Conservation (phyloP, 106 monocot genomes). For the Dioscorea dumetorum region DNA sequence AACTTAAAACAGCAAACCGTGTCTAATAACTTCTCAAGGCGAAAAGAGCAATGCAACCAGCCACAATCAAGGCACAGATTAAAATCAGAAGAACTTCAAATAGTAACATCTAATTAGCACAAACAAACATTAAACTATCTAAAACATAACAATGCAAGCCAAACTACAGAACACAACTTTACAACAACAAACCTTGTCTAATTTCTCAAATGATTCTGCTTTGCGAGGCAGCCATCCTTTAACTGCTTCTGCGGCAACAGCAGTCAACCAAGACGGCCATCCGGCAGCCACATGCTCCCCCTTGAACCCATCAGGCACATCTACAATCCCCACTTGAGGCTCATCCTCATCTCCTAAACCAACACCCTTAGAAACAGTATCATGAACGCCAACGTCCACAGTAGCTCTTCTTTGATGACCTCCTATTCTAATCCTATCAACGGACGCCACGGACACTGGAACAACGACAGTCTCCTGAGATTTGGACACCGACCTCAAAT, state of each 20-base stretch:
- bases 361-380: background rate
- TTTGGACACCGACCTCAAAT: constrained; percentile 1
- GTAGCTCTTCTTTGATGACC: constrained; percentile 24
- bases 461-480: constrained; percentile 7
- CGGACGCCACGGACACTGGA: constrained; percentile 13
- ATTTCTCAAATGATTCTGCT: constrained; percentile 52
- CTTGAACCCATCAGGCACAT: constrained; percentile 37
- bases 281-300: constrained; percentile 40
- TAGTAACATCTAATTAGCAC: too few relatives aligned
- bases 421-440: background rate
- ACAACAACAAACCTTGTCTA: constrained; percentile 36
- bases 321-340: background rate
- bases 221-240: constrained; percentile 50
- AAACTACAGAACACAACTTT: too few relatives aligned
- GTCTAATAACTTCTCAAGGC: too few relatives aligned
- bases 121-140: too few relatives aligned
- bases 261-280: constrained; percentile 48
- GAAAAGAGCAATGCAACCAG: too few relatives aligned
- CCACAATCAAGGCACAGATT: too few relatives aligned
- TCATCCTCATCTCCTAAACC: background rate
- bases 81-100: too few relatives aligned
- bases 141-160: too few relatives aligned
- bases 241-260: constrained; percentile 43
- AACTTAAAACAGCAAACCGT: too few relatives aligned
- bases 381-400: constrained; percentile 7